Evolutionary conservation across 164 flowering plant species (phyloP).

Genomic region (Brasenia schreberi): DNA sequence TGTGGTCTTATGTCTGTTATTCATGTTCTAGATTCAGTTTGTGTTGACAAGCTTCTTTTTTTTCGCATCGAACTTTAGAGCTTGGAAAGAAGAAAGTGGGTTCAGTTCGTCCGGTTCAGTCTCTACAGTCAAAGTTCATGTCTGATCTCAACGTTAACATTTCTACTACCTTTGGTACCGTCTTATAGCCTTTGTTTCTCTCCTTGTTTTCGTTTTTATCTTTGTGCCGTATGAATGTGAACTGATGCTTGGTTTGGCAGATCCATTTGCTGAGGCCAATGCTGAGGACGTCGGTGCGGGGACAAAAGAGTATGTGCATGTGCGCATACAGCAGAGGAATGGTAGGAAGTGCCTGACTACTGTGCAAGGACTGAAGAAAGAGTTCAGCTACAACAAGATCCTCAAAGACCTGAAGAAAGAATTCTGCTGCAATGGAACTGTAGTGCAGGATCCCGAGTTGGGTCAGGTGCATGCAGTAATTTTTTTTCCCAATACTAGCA

Average conservation of each 20-base stretch:
- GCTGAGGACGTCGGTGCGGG: constrained; percentile 35
- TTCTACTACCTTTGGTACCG: constrained; percentile 17
- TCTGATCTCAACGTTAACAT: constrained; percentile 23
- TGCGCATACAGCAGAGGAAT: constrained; percentile 74
- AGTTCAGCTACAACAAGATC: constrained; percentile 55
- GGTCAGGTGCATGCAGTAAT: constrained; percentile 25
- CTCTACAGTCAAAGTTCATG: constrained; percentile 18
- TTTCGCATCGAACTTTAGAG: background rate
- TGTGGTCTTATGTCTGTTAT: too few relatives aligned
- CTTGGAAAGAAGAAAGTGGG: background rate
- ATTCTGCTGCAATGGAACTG: constrained; percentile 73
- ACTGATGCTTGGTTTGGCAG: constrained; percentile 6
- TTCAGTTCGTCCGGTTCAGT: background rate
- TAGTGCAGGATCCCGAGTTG: constrained; percentile 49
- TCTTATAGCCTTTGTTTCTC: background rate
- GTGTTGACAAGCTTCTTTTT: background rate
- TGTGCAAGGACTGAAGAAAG: constrained; percentile 56
- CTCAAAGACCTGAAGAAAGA: constrained; percentile 59
- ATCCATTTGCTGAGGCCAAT: constrained; percentile 59
- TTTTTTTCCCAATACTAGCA: background rate
- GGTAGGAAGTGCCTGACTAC: constrained; percentile 72
- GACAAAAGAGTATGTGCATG: constrained; percentile 58
- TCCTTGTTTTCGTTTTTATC: background rate
- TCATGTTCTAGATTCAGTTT: too few relatives aligned
- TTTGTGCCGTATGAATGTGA: background rate